Evolutionary conservation across 176 grass and related monocot genomes (phyloP), one percentile per base, ranked within the genome.

Genomic region (Zoysia pacifica): DNA sequence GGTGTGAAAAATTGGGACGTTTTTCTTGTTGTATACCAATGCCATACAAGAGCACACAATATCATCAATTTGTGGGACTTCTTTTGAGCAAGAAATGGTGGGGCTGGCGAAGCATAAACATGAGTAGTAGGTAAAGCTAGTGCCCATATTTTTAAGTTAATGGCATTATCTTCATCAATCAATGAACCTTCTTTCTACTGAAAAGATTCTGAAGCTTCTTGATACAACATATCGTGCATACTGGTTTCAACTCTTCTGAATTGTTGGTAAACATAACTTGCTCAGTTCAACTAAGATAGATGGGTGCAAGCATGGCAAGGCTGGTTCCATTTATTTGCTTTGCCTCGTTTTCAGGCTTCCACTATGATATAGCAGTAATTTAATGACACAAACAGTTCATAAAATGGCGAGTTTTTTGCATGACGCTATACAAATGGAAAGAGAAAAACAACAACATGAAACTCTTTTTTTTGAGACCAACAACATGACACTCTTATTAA

Each of bases 111-210:
- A 63, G 36, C 68, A 69, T 40, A 45, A n/a, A 54, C 70, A 43
- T 65, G 70, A 16, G 36, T 46, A 46, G 55, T 44, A 43, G 10
- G 20, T 64, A 2, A 9, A 65, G n/a, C 3, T 53, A 53, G 69
- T 82, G 69, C 11, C 36, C 49, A 16, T 3, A 39, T 41, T 50
- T 53, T 64, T 20, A 50, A 55, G 52, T 6, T 36, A 15, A 41
- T 52, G 39, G 52, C 47, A 43, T 82, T 38, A 75, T 74, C 49
- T 66, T 74, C 46, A 65, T 45, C 7, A 45, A 82, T 66, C 2
- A 36, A 4, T 54, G 47, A 52, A 53, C 54, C 37, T 73, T 65
- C 73, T 65, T 11, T 50, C n/a, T 60, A 9, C 56, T 8, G 5
- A 56, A 2, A 56, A n/a, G 15, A n/a, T n/a, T 56, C 4, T 52